These are phyloP conservation scores for Mercurialis annua DNA, from an alignment of 345 rosid genomes.

Conservation along the genomic window DNA sequence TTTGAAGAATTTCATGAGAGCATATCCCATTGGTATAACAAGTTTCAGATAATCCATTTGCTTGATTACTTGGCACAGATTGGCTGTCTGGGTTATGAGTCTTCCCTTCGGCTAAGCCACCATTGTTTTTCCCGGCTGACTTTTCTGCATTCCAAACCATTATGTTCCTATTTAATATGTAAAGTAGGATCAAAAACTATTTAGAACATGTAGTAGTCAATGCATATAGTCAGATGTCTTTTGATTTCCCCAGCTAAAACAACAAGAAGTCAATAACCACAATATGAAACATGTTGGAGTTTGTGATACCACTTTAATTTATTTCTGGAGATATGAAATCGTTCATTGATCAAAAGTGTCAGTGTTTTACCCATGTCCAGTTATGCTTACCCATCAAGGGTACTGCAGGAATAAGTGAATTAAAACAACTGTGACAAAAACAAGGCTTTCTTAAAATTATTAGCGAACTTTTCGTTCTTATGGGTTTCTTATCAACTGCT, in stretches of 20 bases:
- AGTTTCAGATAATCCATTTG: conserved; percentile 37
- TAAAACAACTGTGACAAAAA: background rate
- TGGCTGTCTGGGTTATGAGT: conserved; percentile 36
- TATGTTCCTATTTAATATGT: conserved; percentile 18
- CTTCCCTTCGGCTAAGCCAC: conserved; percentile 31
- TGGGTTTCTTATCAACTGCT: background rate
- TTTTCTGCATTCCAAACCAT: conserved; percentile 40
- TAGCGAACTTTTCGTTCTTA: background rate
- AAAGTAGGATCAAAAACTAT: background rate
- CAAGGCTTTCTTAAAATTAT: background rate
- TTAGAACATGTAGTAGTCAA: background rate
- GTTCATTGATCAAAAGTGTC: background rate
- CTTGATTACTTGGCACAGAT: conserved; percentile 29
- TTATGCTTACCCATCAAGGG: background rate
- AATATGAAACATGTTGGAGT: background rate
- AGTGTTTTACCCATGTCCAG: background rate
- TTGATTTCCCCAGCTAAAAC: background rate
- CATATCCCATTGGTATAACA: conserved; percentile 65
- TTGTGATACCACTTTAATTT: background rate
- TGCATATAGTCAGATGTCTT: background rate
- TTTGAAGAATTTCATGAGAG: conserved; percentile 81
- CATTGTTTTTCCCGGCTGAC: conserved; percentile 32
- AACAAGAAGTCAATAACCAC: background rate
- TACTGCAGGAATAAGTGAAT: background rate
- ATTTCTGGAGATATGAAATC: background rate